Evolutionary conservation across 75 land plant genomes (phyloP), one percentile per base, ranked within the genome.

Genomic region (Pseudotsuga menziesii): DNA sequence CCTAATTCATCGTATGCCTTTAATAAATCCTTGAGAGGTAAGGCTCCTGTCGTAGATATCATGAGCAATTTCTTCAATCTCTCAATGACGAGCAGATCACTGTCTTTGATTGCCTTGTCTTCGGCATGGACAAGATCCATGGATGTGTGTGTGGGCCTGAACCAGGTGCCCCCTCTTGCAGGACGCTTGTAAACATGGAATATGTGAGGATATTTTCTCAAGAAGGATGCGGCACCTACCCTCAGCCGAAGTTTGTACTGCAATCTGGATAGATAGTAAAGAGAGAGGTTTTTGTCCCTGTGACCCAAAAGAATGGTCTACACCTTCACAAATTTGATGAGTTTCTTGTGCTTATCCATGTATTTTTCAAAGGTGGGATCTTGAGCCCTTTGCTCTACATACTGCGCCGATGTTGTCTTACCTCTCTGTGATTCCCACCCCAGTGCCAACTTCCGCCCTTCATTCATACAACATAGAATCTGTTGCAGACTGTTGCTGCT

Each of bases 111-210:
- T n/a, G n/a, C n/a, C n/a, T n/a, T n/a, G n/a, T n/a, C n/a, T n/a
- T n/a, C n/a, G n/a, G n/a, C n/a, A n/a, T n/a, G n/a, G n/a, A n/a
- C n/a, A n/a, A n/a, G n/a, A n/a, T n/a, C n/a, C n/a, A n/a, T n/a
- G n/a, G n/a, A n/a, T n/a, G n/a, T n/a, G n/a, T n/a, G n/a, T n/a
- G n/a, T n/a, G 63, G 80, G 29, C 26, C 71, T 83, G 71, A 91
- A 92, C 32, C 91, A 88, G 3, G 63, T 29, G 29, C 83, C 81
- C 54, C 77, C 75, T 57, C 56, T 78, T 2, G 80, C 19, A 0
- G 89, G 93, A 26, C 85, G 84, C 11, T 64, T 67, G 74, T 82
- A 89, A 20, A 92, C 26, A 15, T 92, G 82, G 58, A 92, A 92
- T 1, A 92, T 57, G 39, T 92, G 88, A 12, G 91, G 90, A 58